Evolutionary conservation across 2,329 filamentous ascomycete species (phyloP), one percentile per base, ranked within the genome.

Genomic region (Paraconiothyrium brasiliense): DNA sequence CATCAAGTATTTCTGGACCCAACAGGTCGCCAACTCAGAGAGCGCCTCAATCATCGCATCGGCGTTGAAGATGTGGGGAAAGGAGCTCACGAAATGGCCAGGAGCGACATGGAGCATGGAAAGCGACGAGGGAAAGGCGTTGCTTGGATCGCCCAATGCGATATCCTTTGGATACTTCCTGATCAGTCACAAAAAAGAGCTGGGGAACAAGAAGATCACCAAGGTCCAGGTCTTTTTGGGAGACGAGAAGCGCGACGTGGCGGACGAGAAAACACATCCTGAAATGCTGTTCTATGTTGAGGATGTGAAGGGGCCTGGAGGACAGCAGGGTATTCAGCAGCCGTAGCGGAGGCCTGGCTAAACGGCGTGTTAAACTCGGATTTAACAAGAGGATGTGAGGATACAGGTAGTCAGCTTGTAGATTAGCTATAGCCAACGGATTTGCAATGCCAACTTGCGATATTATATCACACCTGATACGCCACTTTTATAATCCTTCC

Each of bases 151-250:
- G 10, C 67, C 61, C 1, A 71, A 71, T 44, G 68, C 65, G 11
- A 65, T 65, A 1, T 60, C 62, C 1, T 71, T 72, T 54, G 70
- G 66, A 4, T 72, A 69, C 43, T 69, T 70, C 4, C 57, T 72
- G 1, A 58, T 70, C 44, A 64, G 67, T 50, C 66, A 68, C 49
- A 71, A 72, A 44, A 50, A 46, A 0, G 57, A 68, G 41, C 48
- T 72, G 4, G 70, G 69, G 0, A 47, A 52, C 3, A 70, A 71
- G 63, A 66, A 46, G 6, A 65, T 71, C 4, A 59, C 54, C 1
- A 65, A 63, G 32, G 52, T 68, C 7, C 65, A 61, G 11, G 52
- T 69, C 0, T 64, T 71, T 24, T 24, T 20, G 20, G 34, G 49
- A 13, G 39, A 52, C 35, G 49, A 41, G 49, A 39, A 52, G 11